A percentile compares a stretch with the other conserved stretches of the same genome.
phyloP scores from a whole-genome alignment of 805 yeast species.

The Candida germanica region DNA sequence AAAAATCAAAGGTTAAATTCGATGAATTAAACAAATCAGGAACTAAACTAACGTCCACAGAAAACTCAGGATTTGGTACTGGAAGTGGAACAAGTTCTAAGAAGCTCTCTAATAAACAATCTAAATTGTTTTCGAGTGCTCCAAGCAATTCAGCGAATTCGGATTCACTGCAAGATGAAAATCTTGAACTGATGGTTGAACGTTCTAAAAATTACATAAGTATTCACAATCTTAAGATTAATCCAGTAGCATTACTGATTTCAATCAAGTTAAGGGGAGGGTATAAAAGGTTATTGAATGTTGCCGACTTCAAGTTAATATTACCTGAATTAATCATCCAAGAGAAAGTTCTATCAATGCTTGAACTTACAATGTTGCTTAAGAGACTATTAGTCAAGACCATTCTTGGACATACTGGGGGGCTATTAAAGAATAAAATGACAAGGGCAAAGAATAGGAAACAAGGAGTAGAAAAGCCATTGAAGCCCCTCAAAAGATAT shows the following conservation, averaged over 20 bases:
- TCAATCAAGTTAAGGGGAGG: slow-evolving; percentile 37
- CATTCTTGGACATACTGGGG: slow-evolving; percentile 33
- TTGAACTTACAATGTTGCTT: slow-evolving; percentile 33
- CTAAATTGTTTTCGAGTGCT: slow-evolving; percentile 4
- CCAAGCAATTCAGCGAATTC: slow-evolving; percentile 10
- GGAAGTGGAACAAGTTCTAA: background rate
- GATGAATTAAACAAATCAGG: no score
- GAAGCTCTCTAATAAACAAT: background rate
- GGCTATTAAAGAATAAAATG: slow-evolving; percentile 33
- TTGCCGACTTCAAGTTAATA: slow-evolving; percentile 30
- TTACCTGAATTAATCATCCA: slow-evolving; percentile 34
- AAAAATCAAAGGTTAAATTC: background rate
- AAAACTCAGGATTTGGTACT: background rate
- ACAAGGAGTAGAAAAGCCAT: slow-evolving; percentile 17
- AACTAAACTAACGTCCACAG: no score
- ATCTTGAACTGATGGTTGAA: slow-evolving; percentile 59
- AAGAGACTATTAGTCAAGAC: slow-evolving; percentile 31
- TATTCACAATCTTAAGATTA: slow-evolving; percentile 50
- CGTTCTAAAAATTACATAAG: slow-evolving; percentile 74
- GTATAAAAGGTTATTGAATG: slow-evolving; percentile 33
- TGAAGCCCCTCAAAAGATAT: slow-evolving; percentile 22
- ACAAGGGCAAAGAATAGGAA: slow-evolving; percentile 7
- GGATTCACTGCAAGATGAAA: slow-evolving; percentile 20
- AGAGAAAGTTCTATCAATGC: slow-evolving; percentile 27
- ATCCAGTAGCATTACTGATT: slow-evolving; percentile 28